phyloP scores from a whole-genome alignment of 2,329 filamentous ascomycete genomes.

The Magnaporthales sp. region DNA sequence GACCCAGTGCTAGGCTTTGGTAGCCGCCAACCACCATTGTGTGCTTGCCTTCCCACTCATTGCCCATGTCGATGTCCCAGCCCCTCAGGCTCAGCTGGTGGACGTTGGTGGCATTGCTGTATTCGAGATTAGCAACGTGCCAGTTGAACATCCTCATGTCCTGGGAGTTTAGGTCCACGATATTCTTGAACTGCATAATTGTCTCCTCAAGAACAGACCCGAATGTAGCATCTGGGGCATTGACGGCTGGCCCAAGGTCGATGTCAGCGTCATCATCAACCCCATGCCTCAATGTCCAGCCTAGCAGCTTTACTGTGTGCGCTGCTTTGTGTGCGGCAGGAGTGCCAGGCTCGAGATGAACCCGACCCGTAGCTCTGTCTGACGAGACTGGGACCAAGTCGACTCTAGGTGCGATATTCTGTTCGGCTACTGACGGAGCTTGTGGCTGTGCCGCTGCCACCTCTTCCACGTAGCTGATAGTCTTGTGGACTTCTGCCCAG shows the following conservation, averaged over 20 bases:
- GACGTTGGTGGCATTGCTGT: slow-evolving; percentile 88
- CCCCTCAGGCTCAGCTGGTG: slow-evolving; percentile 78
- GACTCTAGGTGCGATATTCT: slow-evolving; percentile 42
- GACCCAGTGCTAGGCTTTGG: slow-evolving; percentile 80
- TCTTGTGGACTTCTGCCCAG: slow-evolving; percentile 57
- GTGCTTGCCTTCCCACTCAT: slow-evolving; percentile 94
- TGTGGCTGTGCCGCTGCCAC: slow-evolving; percentile 52
- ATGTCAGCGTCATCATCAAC: slow-evolving; percentile 58
- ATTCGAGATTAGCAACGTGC: slow-evolving; percentile 97
- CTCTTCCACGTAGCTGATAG: slow-evolving; percentile 67
- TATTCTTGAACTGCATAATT: slow-evolving; percentile 75
- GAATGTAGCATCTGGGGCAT: slow-evolving; percentile 60
- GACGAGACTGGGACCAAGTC: slow-evolving; percentile 56
- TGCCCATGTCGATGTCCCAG: slow-evolving; percentile 96
- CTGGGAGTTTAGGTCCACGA: slow-evolving; percentile 75
- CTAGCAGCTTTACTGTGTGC: slow-evolving; percentile 69
- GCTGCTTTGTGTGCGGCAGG: slow-evolving; percentile 65
- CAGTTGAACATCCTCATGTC: slow-evolving; percentile 91
- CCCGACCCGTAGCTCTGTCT: slow-evolving; percentile 62
- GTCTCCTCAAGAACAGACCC: slow-evolving; percentile 89
- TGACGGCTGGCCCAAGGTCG: slow-evolving; percentile 58
- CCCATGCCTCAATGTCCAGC: slow-evolving; percentile 66
- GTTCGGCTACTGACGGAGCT: slow-evolving; percentile 44
- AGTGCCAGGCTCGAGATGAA: slow-evolving; percentile 62
- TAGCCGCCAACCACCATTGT: slow-evolving; percentile 92